Base-by-base conservation (phyloP, 1,284 basidiomycete genomes). In the Kalmanozyma brasiliensis region DNA sequence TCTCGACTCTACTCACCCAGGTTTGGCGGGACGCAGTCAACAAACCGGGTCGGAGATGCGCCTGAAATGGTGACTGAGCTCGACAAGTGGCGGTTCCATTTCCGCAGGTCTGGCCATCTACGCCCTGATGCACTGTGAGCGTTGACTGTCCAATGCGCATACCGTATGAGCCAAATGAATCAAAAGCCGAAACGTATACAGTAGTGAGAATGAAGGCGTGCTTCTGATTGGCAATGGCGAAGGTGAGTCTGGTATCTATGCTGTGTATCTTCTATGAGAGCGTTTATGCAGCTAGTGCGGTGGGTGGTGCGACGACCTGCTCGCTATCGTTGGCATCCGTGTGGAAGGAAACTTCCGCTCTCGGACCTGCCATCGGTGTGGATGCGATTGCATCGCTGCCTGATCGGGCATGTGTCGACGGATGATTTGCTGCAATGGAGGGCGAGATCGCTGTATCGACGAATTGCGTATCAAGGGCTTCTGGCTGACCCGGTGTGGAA, bases 401-500 rank as follows among this genome's bases (percentile, higher is more conserved):
- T 19, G 44, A 49, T 58, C 37, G 22, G 24, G n/a, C 8, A 2
- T 38, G 52, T 26, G 20, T 17, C 11, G 23, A 14, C 4, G 20
- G 26, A 8, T 23, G 7, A 20, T 46, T 34, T 30, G 36, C 35
- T 10, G 34, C 14, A 3, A 33, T 45, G 5, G 44, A 52, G 0
- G 49, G 40, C 20, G 23, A 29, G 1, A 22, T 43, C 32, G 26
- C 26, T 11, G 42, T 43, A 8, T 63, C 48, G 11, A 40, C 33
- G 19, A 30, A 46, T 14, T 46, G 61, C 24, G 33, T 58, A 20
- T 41, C 1, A 40, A 40, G 40, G 4, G 49, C 40, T 1, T 64
- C 51, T 26, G 44, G 48, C n/a, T 52, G 44, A 3, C 57, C 61
- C 3, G 55, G 63, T 19, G 68, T 66, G 17, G 68, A 63, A 10